Evolutionary conservation across 352 stramenopile species (phyloP).

Genomic region (Discostella stelligera): DNA sequence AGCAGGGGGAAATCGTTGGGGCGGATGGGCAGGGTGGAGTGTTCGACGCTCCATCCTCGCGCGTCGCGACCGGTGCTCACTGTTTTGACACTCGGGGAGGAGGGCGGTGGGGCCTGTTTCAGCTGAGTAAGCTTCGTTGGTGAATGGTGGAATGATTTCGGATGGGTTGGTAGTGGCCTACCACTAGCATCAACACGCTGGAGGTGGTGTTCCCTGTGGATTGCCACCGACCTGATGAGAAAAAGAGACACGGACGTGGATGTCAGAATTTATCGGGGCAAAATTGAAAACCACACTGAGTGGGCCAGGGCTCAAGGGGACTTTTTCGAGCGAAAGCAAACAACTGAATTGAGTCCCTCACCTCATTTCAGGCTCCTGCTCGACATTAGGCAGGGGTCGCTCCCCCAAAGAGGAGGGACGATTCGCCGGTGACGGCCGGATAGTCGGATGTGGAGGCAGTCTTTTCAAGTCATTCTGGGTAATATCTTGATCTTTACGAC

Average conservation of each 20-base stretch:
- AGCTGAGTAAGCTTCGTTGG: background rate
- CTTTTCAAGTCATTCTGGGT: slow-evolving; percentile 3
- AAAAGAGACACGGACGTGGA: background rate
- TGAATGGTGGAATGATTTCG: too few relatives aligned
- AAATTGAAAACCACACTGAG: background rate
- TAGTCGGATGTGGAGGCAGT: background rate
- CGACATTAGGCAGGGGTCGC: background rate
- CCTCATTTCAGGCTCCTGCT: slow-evolving; percentile 3
- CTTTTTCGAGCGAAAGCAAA: background rate
- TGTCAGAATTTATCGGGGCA: background rate
- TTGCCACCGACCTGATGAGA: slow-evolving; percentile 9
- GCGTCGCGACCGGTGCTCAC: background rate
- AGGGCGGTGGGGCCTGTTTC: background rate
- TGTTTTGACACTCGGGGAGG: background rate
- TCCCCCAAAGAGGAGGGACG: background rate
- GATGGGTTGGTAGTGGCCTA: background rate
- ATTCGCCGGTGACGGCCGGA: slow-evolving; percentile 1
- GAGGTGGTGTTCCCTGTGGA: slow-evolving; percentile 2
- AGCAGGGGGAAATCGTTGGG: slow-evolving; percentile 52
- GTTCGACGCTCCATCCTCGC: slow-evolving; percentile 54
- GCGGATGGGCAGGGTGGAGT: slow-evolving; percentile 40
- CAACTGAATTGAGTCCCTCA: background rate
- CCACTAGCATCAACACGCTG: slow-evolving; percentile 5
- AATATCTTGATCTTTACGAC: background rate
- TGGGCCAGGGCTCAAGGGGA: background rate